These are phyloP conservation scores for Hymenoscyphus occultus DNA, from an alignment of 2,329 filamentous ascomycete species.

Conservation along the genomic window DNA sequence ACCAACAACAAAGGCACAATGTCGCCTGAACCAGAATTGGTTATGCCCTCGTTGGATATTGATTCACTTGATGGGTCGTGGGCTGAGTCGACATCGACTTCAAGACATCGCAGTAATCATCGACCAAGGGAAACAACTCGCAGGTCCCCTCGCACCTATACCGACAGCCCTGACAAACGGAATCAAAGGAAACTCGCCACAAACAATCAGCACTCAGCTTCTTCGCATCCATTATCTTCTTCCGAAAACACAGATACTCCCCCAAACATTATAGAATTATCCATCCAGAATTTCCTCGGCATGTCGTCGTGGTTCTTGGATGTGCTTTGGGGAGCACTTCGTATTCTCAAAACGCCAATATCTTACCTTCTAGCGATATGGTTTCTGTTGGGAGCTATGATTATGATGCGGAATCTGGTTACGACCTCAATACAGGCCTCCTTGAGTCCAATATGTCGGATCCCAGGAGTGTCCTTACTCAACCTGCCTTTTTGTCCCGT, in stretches of 20 bases:
- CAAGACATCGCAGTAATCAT: slow-evolving; percentile 17
- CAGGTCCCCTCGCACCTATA: slow-evolving; percentile 17
- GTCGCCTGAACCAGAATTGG: slow-evolving; percentile 35
- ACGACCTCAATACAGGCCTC: slow-evolving; percentile 59
- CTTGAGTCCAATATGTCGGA: slow-evolving; percentile 65
- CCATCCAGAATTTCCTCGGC: slow-evolving; percentile 21
- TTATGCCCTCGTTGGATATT: slow-evolving; percentile 36
- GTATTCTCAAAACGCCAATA: slow-evolving; percentile 62
- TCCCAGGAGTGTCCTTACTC: slow-evolving; percentile 63
- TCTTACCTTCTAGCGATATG: slow-evolving; percentile 60
- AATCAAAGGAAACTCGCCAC: slow-evolving; percentile 13
- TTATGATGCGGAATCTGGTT: slow-evolving; percentile 60
- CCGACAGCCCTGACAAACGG: slow-evolving; percentile 27
- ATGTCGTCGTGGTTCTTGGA: slow-evolving; percentile 49
- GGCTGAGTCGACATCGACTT: slow-evolving; percentile 26
- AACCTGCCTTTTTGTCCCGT: slow-evolving; percentile 61
- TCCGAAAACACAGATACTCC: neutral
- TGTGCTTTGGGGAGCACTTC: slow-evolving; percentile 57
- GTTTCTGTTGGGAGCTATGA: slow-evolving; percentile 55
- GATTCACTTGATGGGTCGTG: slow-evolving; percentile 34
- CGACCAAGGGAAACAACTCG: slow-evolving; percentile 19
- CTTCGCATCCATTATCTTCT: slow-evolving; percentile 11
- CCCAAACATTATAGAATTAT: slow-evolving; percentile 24
- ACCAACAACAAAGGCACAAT: slow-evolving; percentile 18
- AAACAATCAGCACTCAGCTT: slow-evolving; percentile 4